A percentile compares a stretch with the other conserved stretches of the same genome.
These are phyloP conservation scores for Podospora anserina DNA, from an alignment of 495 filamentous ascomycete genomes.

Conservation along the genomic window DNA sequence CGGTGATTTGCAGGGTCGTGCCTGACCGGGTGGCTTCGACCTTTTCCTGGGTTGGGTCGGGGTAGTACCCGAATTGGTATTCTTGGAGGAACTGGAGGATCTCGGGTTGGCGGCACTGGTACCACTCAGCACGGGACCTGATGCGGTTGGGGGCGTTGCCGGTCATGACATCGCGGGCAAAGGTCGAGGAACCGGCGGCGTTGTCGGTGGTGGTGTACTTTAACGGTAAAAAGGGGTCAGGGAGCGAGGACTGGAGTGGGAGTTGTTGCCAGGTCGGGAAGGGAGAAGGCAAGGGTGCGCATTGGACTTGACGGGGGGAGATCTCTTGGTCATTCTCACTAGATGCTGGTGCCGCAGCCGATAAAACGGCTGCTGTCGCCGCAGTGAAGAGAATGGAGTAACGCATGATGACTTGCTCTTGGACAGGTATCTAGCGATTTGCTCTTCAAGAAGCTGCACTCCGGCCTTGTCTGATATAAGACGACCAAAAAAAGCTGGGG, in stretches of 20 bases:
- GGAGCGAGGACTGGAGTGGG: constrained; percentile 42
- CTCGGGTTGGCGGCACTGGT: constrained; percentile 51
- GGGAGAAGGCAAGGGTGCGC: constrained; percentile 38
- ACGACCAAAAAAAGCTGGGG: not conserved
- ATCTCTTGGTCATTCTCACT: not conserved
- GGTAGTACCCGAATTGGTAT: constrained; percentile 56
- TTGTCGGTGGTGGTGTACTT: constrained; percentile 42
- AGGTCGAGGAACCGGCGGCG: constrained; percentile 29
- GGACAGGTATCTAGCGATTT: not conserved
- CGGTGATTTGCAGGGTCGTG: constrained; percentile 45
- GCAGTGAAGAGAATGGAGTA: not conserved
- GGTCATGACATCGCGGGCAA: constrained; percentile 38
- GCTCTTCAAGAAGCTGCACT: no score
- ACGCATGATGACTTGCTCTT: not conserved
- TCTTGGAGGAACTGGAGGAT: constrained; percentile 52
- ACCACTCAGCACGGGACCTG: constrained; percentile 48
- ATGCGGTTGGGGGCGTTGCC: constrained; percentile 44
- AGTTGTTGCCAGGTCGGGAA: constrained; percentile 42
- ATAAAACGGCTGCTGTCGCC: not conserved
- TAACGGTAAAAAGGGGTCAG: constrained; percentile 52
- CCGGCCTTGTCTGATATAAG: not conserved
- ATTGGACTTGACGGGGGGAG: constrained; percentile 23
- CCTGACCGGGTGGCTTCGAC: constrained; percentile 50
- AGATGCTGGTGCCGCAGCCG: not conserved
- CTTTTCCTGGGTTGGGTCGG: constrained; percentile 49